phyloP scores from a whole-genome alignment of 2,329 filamentous ascomycete species.

The Coleophoma eucalyptorum region DNA sequence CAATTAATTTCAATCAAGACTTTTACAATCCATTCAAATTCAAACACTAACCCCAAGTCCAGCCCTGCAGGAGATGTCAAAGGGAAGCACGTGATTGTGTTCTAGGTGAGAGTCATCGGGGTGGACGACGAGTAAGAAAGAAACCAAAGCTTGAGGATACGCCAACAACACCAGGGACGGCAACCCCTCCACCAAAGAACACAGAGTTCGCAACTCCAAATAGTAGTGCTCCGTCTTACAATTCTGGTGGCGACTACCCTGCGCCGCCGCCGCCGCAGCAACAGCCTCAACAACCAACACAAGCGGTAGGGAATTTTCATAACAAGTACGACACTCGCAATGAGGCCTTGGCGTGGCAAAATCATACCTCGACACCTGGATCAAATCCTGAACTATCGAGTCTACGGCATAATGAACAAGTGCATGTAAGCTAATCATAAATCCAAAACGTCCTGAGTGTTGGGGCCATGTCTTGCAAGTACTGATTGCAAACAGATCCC shows the following conservation, averaged over 20 bases:
- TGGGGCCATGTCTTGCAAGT: not conserved
- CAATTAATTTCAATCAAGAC: too few relatives aligned
- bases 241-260: constrained; percentile 3
- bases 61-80: constrained; percentile 29
- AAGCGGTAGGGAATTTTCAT: constrained; percentile 6
- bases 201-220: constrained; percentile 5
- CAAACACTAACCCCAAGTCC: not conserved
- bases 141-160: constrained; percentile 21
- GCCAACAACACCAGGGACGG: constrained; percentile 3
- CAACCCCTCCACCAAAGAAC: not conserved
- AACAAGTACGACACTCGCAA: constrained; percentile 13
- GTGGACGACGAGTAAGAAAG: constrained; percentile 26
- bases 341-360: constrained; percentile 13
- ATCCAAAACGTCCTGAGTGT: too few relatives aligned
- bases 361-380: constrained; percentile 9
- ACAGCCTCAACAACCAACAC: constrained; percentile 3
- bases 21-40: not conserved
- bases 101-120: constrained; percentile 26
- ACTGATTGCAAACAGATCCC: constrained; percentile 8
- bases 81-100: constrained; percentile 26
- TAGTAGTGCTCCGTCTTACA: constrained; percentile 6
- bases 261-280: constrained; percentile 1
- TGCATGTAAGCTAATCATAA: constrained; percentile 10
- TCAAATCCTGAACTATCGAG: constrained; percentile 11
- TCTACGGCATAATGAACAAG: constrained; percentile 14